Conservation (phyloP, 2,329 filamentous ascomycete species). For the Claviceps digitariae region DNA sequence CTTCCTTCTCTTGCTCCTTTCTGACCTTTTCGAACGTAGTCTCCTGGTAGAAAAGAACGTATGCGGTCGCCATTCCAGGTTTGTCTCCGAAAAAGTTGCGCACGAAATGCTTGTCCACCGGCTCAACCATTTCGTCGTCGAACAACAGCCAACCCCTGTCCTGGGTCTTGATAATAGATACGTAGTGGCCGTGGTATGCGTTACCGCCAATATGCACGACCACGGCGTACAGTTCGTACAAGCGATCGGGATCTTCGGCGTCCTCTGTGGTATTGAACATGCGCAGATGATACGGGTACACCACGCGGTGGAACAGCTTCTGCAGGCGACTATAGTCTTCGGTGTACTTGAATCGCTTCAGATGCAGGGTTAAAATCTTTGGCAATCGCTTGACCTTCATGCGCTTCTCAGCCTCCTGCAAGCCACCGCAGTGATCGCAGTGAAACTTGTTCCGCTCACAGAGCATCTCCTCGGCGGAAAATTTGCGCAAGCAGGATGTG, state of each 20-base stretch:
- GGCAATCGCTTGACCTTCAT: constrained; percentile 98
- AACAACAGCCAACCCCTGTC: constrained; percentile 94
- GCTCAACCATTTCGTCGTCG: constrained; percentile 97
- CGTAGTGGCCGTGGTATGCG: constrained; percentile 94
- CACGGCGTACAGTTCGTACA: constrained; percentile 95
- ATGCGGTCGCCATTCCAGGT: constrained; percentile 81
- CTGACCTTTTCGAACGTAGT: constrained; percentile 55
- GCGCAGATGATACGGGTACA: constrained; percentile 91
- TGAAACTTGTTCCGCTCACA: constrained; percentile 99
- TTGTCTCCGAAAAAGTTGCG: constrained; percentile 95
- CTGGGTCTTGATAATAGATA: constrained; percentile 94
- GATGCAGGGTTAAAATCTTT: constrained; percentile 77
- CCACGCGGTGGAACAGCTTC: constrained; percentile 92
- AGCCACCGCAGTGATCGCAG: constrained; percentile 88
- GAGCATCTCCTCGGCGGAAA: constrained; percentile 96
- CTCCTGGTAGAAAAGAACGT: constrained; percentile 96
- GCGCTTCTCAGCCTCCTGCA: constrained; percentile 95
- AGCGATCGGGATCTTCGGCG: constrained; percentile 77
- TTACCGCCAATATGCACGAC: constrained; percentile 96
- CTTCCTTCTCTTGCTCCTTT: constrained; percentile 75
- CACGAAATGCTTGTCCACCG: constrained; percentile 92
- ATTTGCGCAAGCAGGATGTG: constrained; percentile 86
- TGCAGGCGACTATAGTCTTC: constrained; percentile 88
- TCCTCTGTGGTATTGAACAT: constrained; percentile 97
- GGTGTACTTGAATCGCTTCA: constrained; percentile 98